Evolutionary conservation across 1,284 basidiomycete species (phyloP).

Genomic region (Malassezia sympodialis): DNA sequence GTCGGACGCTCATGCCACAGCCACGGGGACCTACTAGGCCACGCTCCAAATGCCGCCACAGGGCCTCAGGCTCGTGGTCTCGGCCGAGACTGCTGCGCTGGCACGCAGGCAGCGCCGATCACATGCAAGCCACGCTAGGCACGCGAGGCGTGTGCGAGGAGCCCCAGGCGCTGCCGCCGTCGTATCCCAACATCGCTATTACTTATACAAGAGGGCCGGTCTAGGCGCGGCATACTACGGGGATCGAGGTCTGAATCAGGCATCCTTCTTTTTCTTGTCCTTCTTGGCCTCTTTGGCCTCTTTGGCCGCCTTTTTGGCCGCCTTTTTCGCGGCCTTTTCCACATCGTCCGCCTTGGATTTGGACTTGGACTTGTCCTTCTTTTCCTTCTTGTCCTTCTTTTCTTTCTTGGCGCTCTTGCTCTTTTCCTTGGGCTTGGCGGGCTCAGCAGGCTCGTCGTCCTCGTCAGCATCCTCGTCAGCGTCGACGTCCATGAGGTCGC

Average conservation of each 20-base stretch:
- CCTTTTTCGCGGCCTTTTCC: constrained; percentile 32
- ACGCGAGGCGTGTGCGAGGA: not conserved
- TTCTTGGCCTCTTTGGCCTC: constrained; percentile 27
- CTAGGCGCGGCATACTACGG: constrained; percentile 3
- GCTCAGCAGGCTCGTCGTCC: constrained; percentile 40
- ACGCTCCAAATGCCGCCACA: not conserved
- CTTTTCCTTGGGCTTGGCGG: constrained; percentile 24
- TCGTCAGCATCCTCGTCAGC: constrained; percentile 55
- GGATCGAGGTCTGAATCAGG: not conserved
- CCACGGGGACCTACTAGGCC: not conserved
- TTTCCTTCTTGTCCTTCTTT: constrained; percentile 63
- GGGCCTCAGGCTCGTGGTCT: not conserved
- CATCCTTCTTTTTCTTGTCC: constrained; percentile 29
- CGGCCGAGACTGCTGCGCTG: constrained; percentile 12
- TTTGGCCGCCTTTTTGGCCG: constrained; percentile 39
- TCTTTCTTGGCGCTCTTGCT: constrained; percentile 58
- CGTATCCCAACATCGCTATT: not conserved
- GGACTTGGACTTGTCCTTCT: constrained; percentile 40
- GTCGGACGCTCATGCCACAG: not conserved
- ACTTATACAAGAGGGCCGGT: constrained; percentile 7
- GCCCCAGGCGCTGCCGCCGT: not conserved
- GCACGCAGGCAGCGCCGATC: constrained; percentile 1
- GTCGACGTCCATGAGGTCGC: constrained; percentile 61
- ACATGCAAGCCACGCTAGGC: not conserved
- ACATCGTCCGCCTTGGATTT: constrained; percentile 23